Percentiles rank a stretch among this genome's conserved stretches.
Evolutionary conservation across 2,329 filamentous ascomycete species (phyloP).

Genomic region (Coleophoma eucalyptorum): DNA sequence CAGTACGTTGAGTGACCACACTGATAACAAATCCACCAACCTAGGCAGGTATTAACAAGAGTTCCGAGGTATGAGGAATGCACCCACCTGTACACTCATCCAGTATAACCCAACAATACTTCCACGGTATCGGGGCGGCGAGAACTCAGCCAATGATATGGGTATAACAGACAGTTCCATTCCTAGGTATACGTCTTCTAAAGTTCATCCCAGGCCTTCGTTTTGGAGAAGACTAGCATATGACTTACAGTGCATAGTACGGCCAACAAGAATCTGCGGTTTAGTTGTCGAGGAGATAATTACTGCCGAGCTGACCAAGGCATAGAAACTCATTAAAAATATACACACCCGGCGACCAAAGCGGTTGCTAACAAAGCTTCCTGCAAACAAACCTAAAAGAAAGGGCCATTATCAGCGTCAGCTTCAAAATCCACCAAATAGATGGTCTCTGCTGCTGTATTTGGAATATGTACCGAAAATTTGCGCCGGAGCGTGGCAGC

Average conservation of each 20-base stretch:
- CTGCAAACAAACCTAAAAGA: conserved; percentile 17
- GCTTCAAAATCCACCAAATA: no score
- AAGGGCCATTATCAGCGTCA: no score
- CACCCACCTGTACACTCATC: conserved; percentile 17
- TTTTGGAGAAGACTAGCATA: neutral
- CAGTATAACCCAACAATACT: conserved; percentile 32
- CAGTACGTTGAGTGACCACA: conserved; percentile 10
- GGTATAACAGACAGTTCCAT: conserved; percentile 36
- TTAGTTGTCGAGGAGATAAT: conserved; percentile 25
- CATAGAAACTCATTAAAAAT: conserved; percentile 34
- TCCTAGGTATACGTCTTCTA: conserved; percentile 29
- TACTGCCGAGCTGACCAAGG: conserved; percentile 28
- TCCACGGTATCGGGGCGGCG: conserved; percentile 25
- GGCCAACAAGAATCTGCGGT: conserved; percentile 29
- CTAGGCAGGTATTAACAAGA: neutral
- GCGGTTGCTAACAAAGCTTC: conserved; percentile 23
- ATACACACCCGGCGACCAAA: conserved; percentile 32
- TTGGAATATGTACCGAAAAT: no score
- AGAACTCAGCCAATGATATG: conserved; percentile 30
- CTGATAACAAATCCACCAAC: conserved; percentile 22
- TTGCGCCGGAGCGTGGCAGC: no score
- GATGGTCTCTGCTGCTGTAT: no score
- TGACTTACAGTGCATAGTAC: conserved; percentile 27
- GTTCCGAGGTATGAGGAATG: neutral
- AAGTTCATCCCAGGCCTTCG: neutral